phyloP scores from a whole-genome alignment of 129 eudicot species.

The carrot (Daucus carota) region DH1_v3.0 NC_030385.2:43026001-43026500 shows the following conservation, averaged over 20 bases:
- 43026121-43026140: slow-evolving; percentile 22
- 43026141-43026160: slow-evolving; percentile 45
- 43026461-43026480: slow-evolving; percentile 57
- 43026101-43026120: slow-evolving; percentile 14
- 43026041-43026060: slow-evolving; percentile 38
- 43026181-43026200: slow-evolving; percentile 28
- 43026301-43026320: slow-evolving; percentile 67
- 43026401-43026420: slow-evolving; percentile 67
- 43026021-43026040: slow-evolving; percentile 54
- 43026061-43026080: slow-evolving; percentile 27
- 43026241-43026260: slow-evolving; percentile 33
- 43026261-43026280: slow-evolving; percentile 39
- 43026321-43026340: slow-evolving; percentile 47
- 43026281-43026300: slow-evolving; percentile 18
- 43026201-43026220: slow-evolving; percentile 63
- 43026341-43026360: slow-evolving; percentile 36
- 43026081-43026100: slow-evolving; percentile 29
- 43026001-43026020: slow-evolving; percentile 29
- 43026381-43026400: slow-evolving; percentile 31
- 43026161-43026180: slow-evolving; percentile 37
- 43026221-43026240: slow-evolving; percentile 37
- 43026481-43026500: slow-evolving; percentile 47
- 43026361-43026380: slow-evolving; percentile 16
- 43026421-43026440: slow-evolving; percentile 48
- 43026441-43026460: slow-evolving; percentile 55